Conservation (phyloP, 2,329 filamentous ascomycete genomes). For the Lomentospora prolificans region DNA sequence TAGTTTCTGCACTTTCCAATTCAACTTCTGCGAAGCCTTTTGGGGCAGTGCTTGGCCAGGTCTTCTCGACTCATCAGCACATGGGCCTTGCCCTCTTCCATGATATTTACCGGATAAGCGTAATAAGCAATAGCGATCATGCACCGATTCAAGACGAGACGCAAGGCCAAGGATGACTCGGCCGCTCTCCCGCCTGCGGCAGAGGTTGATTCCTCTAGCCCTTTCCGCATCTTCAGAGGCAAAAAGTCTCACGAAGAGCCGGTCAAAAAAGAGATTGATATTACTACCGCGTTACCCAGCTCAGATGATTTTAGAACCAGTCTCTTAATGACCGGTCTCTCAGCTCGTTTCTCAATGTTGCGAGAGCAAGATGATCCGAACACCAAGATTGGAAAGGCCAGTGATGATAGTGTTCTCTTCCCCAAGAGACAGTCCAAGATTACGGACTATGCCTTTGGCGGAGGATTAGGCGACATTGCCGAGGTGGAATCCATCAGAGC, state of each 20-base stretch:
- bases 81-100: no score
- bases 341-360: conserved; percentile 92
- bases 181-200: conserved; percentile 25
- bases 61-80: neutral
- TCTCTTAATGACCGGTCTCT: conserved; percentile 88
- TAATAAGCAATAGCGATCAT: conserved; percentile 30
- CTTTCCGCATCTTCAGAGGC: conserved; percentile 44
- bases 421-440: conserved; percentile 73
- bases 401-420: conserved; percentile 84
- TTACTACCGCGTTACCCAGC: conserved; percentile 65
- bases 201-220: conserved; percentile 42
- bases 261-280: conserved; percentile 58
- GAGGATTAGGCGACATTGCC: conserved; percentile 66
- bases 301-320: conserved; percentile 91
- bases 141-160: conserved; percentile 71
- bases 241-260: conserved; percentile 44
- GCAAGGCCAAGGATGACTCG: conserved; percentile 53
- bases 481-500: conserved; percentile 76
- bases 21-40: neutral
- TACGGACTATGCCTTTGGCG: conserved; percentile 55
- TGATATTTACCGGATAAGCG: neutral
- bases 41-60: neutral
- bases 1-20: neutral
- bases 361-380: conserved; percentile 87
- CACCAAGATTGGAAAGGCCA: conserved; percentile 84